A percentile compares a stretch with the other conserved stretches of the same genome.
phyloP scores from a whole-genome alignment of 2,329 filamentous ascomycete genomes.

The Stagonosporopsis cucurbitacearum region DNA sequence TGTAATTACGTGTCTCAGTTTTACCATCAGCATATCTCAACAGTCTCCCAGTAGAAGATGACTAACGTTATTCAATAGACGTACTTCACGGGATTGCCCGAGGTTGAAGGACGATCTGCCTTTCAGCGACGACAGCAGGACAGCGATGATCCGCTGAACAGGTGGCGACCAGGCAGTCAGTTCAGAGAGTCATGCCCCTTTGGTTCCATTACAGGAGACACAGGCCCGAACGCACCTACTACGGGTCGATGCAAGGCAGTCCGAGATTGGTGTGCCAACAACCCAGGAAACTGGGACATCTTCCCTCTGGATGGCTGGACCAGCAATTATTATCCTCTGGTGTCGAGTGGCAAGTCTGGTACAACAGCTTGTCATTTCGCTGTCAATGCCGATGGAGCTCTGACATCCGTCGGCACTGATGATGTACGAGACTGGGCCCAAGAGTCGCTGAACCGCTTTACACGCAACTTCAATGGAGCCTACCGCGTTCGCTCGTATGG shows the following conservation, averaged over 20 bases:
- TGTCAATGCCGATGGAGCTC: neutral
- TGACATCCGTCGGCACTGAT: neutral
- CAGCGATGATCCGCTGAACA: neutral
- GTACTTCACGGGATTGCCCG: neutral
- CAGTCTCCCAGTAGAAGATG: neutral
- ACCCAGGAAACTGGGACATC: neutral
- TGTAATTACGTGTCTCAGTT: too few species aligned
- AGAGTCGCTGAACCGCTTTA: neutral
- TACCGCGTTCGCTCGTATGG: neutral
- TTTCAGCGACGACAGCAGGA: neutral
- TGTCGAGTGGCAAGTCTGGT: neutral
- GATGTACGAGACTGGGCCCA: neutral
- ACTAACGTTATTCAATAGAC: neutral
- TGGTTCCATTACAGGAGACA: neutral
- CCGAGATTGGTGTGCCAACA: neutral
- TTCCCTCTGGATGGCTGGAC: neutral
- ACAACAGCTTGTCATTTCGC: neutral
- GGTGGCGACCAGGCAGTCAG: neutral
- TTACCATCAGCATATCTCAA: too few species aligned
- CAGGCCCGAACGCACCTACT: neutral
- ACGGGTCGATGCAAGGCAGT: neutral
- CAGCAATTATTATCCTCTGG: neutral
- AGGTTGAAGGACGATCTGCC: neutral
- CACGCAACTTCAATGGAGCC: neutral
- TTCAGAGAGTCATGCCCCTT: neutral